Base-by-base conservation (phyloP, 2,329 filamentous ascomycete species). In the Sporothrix dimorphospora region DNA sequence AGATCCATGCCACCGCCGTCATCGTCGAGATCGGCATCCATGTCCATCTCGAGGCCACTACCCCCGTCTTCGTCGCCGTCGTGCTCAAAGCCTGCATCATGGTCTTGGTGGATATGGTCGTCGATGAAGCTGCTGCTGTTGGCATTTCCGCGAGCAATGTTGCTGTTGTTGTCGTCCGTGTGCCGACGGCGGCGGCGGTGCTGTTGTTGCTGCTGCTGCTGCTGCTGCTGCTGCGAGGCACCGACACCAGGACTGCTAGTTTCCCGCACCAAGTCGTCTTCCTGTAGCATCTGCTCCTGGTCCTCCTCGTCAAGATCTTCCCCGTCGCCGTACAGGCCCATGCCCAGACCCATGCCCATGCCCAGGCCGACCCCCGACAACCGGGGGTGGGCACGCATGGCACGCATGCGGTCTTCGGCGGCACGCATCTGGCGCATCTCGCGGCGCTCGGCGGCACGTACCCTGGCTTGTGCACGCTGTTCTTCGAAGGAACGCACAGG, bases 21-120 rank as follows among this genome's bases (percentile, higher is more conserved):
- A 73, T 91, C 90, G 66, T 94, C 91, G 53, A 93, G 83, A 78
- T 94, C 86, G n/a, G 86, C 89, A 68, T 87, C 89, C 87, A 91
- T 90, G 77, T 85, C 85, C 82, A 88, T 83, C 74, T 84, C 83
- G 71, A 76, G 80, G 40, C 73, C 72, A 42, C 77, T 77, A 27
- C 72, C 61, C 16, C 24, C 59, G 21, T 70, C 63, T 12, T 65
- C 57, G 57, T 53, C 72, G 27, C 55, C 61, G 11, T 7, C 47
- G 1, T 45, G 34, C n/a, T 38, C 65, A 9, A 65, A 65, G n/a
- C 51, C 27, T 4, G 24, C 21, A 38, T 66, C 51, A 30, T 57
- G n/a, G 47, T 55, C 55, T 19, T 69, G 67, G 57, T 72, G 47
- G 24, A n/a, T 57, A 42, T 30, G 51, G 12, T 66, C 40, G 49